Evolutionary conservation across 78 protist species (phyloP).

Genomic region (Dictyostelium firmibasis): DNA sequence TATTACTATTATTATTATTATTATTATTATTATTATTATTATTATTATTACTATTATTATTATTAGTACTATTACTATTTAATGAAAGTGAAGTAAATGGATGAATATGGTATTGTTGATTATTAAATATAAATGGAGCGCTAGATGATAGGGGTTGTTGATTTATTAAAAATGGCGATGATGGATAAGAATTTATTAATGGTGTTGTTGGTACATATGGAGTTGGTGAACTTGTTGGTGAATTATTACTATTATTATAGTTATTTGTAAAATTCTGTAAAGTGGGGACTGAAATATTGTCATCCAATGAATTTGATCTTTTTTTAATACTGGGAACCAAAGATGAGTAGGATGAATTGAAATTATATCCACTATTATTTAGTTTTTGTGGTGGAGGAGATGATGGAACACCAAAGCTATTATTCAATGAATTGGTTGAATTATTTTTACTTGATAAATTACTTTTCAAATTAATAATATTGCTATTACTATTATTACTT

Average conservation of each 20-base stretch:
- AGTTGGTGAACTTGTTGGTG: slow-evolving; percentile 48
- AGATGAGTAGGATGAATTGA: background rate
- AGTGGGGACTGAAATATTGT: background rate
- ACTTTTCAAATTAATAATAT: background rate
- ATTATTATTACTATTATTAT: background rate
- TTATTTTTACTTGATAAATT: background rate
- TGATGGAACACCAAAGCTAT: background rate
- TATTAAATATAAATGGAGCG: background rate
- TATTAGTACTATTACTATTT: too few species aligned
- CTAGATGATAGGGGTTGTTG: background rate
- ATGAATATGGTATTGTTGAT: background rate
- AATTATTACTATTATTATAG: background rate
- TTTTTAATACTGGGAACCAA: slow-evolving; percentile 6
- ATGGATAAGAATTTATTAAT: background rate
- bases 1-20: background rate
- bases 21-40: background rate
- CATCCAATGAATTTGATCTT: slow-evolving; percentile 56
- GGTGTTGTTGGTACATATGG: slow-evolving; percentile 17
- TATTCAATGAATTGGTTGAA: background rate
- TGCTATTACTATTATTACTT: background rate
- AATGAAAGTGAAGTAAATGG: background rate
- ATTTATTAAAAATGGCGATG: slow-evolving; percentile 6
- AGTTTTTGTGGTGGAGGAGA: background rate
- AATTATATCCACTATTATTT: background rate
- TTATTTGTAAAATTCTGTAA: background rate